Evolutionary conservation across 805 yeast genomes (phyloP), one percentile per base, ranked within the genome.

Genomic region (Saturnispora dispora): DNA sequence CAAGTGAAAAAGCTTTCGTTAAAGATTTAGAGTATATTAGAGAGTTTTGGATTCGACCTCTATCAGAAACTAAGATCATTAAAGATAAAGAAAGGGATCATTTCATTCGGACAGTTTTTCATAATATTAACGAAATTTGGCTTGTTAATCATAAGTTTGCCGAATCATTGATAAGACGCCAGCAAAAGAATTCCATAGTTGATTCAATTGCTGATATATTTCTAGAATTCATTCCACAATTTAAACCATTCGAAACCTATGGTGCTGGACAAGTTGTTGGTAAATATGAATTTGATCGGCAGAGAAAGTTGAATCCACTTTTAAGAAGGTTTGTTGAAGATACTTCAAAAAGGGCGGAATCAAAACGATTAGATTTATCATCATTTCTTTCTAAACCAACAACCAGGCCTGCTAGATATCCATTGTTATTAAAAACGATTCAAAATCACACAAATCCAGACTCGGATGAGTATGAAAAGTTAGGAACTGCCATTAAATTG

Each of bases 231-330:
- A 88, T 89, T 27, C 88, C 93, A 5, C 78, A 79, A 52, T 90
- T 93, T 66, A 96, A 90, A 56, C 96, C 98, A 3, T 93, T 91
- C 68, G 84, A 93, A 40, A 78, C 84, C 43, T 93, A 93, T 66
- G 95, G 96, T 53, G 96, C 96, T 15, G 89, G 91, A 50, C 91
- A 93, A 65, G 88, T 91, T 46, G 89, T 88, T 71, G 98, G 97
- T 5, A 88, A 89, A 66, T 89, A 88, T 65, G 96, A 91, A 66
- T 88, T 88, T 67, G 98, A 93, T 69, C 76, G 96, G 46, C 98
- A 91, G 64, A 87, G 89, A 66, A 82, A 88, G 47, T 86, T 85
- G 30, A 93, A 93, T 67, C 84, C 95, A 46, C 78, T 85, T 54
- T 91, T 93, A 71, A 90, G 95, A n/a, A 73, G 93, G 61, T 93